These are phyloP conservation scores for Alternaria longipes DNA, from an alignment of 2,329 filamentous ascomycete species.

Conservation along the genomic window DNA sequence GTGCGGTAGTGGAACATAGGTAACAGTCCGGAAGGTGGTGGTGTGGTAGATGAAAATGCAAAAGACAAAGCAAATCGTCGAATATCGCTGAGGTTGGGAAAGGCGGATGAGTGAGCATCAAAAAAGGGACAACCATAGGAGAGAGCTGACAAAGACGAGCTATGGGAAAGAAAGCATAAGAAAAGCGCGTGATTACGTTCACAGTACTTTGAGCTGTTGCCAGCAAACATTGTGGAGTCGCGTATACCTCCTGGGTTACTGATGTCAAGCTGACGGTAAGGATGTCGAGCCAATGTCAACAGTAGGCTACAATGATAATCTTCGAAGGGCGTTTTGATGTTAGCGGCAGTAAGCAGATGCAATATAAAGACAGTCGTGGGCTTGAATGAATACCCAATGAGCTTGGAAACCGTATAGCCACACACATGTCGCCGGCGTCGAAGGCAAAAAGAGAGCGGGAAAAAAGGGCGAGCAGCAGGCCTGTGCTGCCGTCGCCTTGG, in stretches of 20 bases:
- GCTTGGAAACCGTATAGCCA: background rate
- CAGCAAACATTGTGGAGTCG: background rate
- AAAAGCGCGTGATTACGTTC: background rate
- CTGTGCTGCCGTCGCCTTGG: background rate
- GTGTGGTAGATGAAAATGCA: background rate
- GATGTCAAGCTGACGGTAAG: background rate
- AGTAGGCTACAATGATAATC: background rate
- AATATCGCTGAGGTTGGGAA: background rate
- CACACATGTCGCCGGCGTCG: background rate
- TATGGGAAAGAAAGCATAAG: background rate
- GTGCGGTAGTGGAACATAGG: background rate
- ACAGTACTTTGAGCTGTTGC: background rate
- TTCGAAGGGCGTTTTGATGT: background rate
- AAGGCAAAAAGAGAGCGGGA: slow-evolving; percentile 1
- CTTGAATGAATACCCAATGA: background rate
- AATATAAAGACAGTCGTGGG: background rate
- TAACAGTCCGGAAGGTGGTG: background rate
- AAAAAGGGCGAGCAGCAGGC: background rate
- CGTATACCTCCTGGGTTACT: background rate
- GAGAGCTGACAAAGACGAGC: background rate
- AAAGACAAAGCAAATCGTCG: background rate
- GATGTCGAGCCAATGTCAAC: background rate
- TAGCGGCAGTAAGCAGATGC: background rate
- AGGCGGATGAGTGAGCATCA: background rate
- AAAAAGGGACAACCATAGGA: background rate